phyloP scores from a whole-genome alignment of 345 rosid genomes.

The Rhizophora apiculata region DNA sequence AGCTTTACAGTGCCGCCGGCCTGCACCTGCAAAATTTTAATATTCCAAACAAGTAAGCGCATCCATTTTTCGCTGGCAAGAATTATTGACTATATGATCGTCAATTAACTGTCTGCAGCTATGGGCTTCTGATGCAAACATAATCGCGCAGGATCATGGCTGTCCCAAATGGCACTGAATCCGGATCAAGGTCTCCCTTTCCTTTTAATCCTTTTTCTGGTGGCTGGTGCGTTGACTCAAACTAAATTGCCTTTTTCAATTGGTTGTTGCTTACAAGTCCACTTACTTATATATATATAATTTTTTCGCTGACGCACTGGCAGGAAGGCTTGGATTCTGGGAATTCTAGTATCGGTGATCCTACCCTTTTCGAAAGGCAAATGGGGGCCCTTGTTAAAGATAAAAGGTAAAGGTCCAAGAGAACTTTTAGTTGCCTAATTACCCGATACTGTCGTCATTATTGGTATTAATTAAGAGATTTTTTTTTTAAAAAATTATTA shows the following conservation, averaged over 20 bases:
- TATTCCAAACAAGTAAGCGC: background rate
- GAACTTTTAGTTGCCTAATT: too few relatives aligned
- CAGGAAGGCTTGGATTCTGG: constrained; percentile 57
- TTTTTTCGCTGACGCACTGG: background rate
- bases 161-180: background rate
- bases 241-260: background rate
- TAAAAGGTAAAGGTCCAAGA: constrained; percentile 31
- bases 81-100: background rate
- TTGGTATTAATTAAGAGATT: background rate
- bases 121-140: background rate
- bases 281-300: too few relatives aligned
- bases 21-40: background rate
- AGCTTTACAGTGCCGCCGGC: background rate
- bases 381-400: constrained; percentile 37
- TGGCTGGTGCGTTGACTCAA: background rate
- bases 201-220: background rate
- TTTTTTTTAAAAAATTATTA: background rate
- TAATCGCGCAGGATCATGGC: background rate
- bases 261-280: too few relatives aligned
- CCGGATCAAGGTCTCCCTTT: background rate
- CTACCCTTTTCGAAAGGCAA: constrained; percentile 40
- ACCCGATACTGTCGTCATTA: background rate
- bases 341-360: constrained; percentile 36
- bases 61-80: background rate
- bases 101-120: background rate